These are phyloP conservation scores for Vigna nakashimae DNA, from an alignment of 306 rosid species.

Conservation along the genomic window DNA sequence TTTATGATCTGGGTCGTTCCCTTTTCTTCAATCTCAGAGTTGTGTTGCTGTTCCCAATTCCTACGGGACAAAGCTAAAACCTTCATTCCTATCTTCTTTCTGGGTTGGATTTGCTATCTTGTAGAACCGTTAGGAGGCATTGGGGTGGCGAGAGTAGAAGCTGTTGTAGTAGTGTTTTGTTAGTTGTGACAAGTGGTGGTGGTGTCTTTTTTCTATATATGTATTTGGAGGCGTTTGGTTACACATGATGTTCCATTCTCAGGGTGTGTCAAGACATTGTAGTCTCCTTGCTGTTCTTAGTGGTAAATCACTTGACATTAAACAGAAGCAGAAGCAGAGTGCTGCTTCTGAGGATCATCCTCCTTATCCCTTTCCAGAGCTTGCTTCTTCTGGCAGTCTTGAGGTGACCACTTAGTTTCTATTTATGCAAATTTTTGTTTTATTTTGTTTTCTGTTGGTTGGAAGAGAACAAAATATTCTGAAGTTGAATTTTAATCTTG, in stretches of 20 bases:
- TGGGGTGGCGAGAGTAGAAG: slow-evolving; percentile 27
- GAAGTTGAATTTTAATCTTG: slow-evolving; percentile 29
- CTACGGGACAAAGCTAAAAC: not conserved
- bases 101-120: slow-evolving; percentile 31
- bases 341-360: slow-evolving; percentile 42
- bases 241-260: slow-evolving; percentile 59
- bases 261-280: slow-evolving; percentile 51
- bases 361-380: slow-evolving; percentile 52
- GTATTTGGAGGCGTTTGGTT: slow-evolving; percentile 46
- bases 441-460: slow-evolving; percentile 17
- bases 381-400: slow-evolving; percentile 52
- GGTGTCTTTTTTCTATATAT: slow-evolving; percentile 2
- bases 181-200: slow-evolving; percentile 28
- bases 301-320: slow-evolving; percentile 50
- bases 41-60: slow-evolving; percentile 34
- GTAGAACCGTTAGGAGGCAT: slow-evolving; percentile 29
- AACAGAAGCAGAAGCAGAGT: slow-evolving; percentile 48
- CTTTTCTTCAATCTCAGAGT: slow-evolving; percentile 44
- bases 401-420: slow-evolving; percentile 47
- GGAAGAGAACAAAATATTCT: not conserved
- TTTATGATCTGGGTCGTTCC: slow-evolving; percentile 42
- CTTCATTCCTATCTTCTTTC: slow-evolving; percentile 31
- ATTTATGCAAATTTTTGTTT: slow-evolving; percentile 7
- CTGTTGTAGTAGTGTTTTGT: slow-evolving; percentile 3
- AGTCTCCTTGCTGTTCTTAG: slow-evolving; percentile 57